phyloP scores from a whole-genome alignment of 2,329 filamentous ascomycete species.

The Neopestalotiopsis rosae region DNA sequence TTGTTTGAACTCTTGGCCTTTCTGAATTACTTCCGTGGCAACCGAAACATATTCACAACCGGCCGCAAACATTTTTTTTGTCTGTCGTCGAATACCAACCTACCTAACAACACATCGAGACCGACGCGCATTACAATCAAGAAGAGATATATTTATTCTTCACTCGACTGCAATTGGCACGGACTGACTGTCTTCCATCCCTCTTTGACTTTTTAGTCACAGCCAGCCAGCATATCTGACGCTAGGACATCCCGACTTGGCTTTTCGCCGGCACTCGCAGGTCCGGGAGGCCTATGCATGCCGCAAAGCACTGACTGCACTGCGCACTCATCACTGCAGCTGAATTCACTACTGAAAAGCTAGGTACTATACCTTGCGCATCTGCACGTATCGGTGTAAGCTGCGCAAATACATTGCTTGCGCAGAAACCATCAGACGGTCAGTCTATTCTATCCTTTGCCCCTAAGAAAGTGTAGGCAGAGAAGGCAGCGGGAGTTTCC shows the following conservation, averaged over 20 bases:
- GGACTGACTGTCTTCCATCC: neutral
- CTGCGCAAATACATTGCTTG: neutral
- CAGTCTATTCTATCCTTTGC: neutral
- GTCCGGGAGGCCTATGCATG: neutral
- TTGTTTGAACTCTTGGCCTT: neutral
- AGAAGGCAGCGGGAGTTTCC: neutral
- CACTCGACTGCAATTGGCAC: neutral
- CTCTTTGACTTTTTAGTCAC: constrained; percentile 10
- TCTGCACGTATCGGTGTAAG: neutral
- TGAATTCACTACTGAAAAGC: neutral
- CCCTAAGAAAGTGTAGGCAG: neutral
- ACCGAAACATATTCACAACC: neutral
- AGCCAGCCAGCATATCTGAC: constrained; percentile 1
- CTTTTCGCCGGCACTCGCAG: constrained; percentile 7
- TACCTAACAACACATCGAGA: neutral
- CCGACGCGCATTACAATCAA: neutral
- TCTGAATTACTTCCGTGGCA: neutral
- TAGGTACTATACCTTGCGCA: neutral
- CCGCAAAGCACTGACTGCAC: neutral
- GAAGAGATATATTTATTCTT: neutral
- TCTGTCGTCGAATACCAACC: neutral
- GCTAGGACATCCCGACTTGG: constrained; percentile 2
- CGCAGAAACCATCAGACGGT: neutral
- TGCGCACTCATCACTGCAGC: neutral
- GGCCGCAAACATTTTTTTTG: neutral